These are phyloP conservation scores for Gilbertella persicaria DNA, from an alignment of 371 early-diverging fungal species.

Conservation along the genomic window DNA sequence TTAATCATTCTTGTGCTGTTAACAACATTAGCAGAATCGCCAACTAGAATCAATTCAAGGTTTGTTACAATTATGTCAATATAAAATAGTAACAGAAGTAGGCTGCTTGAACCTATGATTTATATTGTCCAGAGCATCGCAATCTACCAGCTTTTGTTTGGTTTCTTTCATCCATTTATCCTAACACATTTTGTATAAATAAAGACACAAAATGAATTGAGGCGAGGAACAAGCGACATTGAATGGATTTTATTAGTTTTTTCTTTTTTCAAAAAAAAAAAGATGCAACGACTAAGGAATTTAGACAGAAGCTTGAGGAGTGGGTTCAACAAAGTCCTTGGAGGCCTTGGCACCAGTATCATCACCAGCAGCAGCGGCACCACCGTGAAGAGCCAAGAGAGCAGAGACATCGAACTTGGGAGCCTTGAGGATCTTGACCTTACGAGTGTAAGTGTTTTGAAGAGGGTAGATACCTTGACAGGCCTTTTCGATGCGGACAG, in stretches of 20 bases:
- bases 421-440: slow-evolving; percentile 99
- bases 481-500: slow-evolving; percentile 97
- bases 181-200: neutral
- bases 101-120: neutral
- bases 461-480: slow-evolving; percentile 98
- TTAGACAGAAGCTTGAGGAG: slow-evolving; percentile 77
- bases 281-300: no score
- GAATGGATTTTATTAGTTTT: neutral
- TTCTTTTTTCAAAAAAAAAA: slow-evolving; percentile 10
- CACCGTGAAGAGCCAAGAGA: slow-evolving; percentile 96
- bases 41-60: slow-evolving; percentile 3
- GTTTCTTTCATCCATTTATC: slow-evolving; percentile 18
- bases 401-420: slow-evolving; percentile 95
- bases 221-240: slow-evolving; percentile 13
- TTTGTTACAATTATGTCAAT: slow-evolving; percentile 5
- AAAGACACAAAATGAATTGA: neutral
- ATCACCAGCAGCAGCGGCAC: slow-evolving; percentile 70
- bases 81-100: neutral
- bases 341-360: slow-evolving; percentile 78
- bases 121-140: slow-evolving; percentile 6
- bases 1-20: slow-evolving; percentile 5
- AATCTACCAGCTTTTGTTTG: slow-evolving; percentile 19
- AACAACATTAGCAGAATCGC: slow-evolving; percentile 3
- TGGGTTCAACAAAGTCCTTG: slow-evolving; percentile 87
- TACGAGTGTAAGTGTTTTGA: slow-evolving; percentile 97